Conservation (phyloP, 805 yeast species). For the Spathaspora girioi region DNA sequence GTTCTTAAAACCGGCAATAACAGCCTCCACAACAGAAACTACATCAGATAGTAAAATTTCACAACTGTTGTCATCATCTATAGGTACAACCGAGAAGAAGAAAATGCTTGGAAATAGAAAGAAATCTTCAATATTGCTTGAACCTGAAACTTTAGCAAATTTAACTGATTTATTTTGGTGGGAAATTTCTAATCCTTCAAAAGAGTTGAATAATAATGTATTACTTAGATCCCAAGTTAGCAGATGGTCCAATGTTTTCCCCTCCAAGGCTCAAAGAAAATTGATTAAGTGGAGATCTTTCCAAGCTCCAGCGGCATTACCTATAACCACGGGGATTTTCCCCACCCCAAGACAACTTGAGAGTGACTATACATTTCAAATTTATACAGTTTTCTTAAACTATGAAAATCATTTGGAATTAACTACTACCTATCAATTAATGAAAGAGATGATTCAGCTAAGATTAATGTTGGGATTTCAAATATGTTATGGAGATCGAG, state of each 20-base stretch:
- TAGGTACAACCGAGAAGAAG: neutral
- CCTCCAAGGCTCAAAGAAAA: constrained; percentile 60
- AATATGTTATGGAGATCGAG: constrained; percentile 71
- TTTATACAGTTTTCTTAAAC: constrained; percentile 73
- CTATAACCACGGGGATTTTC: constrained; percentile 73
- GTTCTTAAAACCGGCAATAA: neutral
- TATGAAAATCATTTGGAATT: constrained; percentile 52
- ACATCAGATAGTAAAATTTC: neutral
- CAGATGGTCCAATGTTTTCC: constrained; percentile 90
- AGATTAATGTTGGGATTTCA: constrained; percentile 88
- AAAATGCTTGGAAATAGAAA: neutral
- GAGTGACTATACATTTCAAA: constrained; percentile 70
- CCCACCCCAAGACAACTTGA: constrained; percentile 70
- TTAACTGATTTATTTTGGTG: constrained; percentile 26
- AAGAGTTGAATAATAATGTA: constrained; percentile 52
- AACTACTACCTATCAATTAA: constrained; percentile 51
- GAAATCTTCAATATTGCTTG: constrained; percentile 4
- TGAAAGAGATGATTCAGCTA: constrained; percentile 84
- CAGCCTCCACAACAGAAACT: neutral
- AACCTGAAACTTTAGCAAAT: constrained; percentile 7
- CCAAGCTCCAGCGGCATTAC: constrained; percentile 90
- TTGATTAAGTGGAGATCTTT: constrained; percentile 90
- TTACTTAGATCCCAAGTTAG: constrained; percentile 63
- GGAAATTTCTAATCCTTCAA: constrained; percentile 64
- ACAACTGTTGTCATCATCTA: neutral